Evolutionary conservation across 2,329 filamentous ascomycete genomes (phyloP).

Genomic region (Colletotrichum acutatum): DNA sequence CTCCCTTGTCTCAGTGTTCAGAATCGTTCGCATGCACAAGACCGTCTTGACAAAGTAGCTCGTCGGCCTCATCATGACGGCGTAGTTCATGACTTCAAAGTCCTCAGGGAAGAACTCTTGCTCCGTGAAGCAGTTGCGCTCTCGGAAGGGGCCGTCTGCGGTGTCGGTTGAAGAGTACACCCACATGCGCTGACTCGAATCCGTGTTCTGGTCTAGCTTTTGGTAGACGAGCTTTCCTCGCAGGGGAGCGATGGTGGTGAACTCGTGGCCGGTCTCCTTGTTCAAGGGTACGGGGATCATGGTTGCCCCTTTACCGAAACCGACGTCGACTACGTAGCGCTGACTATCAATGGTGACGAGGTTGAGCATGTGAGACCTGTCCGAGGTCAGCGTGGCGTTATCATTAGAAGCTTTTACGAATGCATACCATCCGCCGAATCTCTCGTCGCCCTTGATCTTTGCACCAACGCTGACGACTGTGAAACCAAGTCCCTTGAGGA

Average conservation of each 20-base stretch:
- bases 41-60: slow-evolving; percentile 53
- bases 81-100: slow-evolving; percentile 59
- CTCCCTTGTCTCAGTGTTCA: slow-evolving; percentile 36
- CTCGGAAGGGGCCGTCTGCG: slow-evolving; percentile 49
- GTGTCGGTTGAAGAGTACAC: slow-evolving; percentile 48
- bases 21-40: slow-evolving; percentile 46
- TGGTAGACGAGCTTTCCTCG: slow-evolving; percentile 56
- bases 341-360: slow-evolving; percentile 63
- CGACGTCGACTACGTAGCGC: slow-evolving; percentile 67
- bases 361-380: slow-evolving; percentile 68
- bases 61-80: slow-evolving; percentile 45
- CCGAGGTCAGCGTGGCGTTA: slow-evolving; percentile 42
- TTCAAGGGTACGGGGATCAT: slow-evolving; percentile 46
- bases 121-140: slow-evolving; percentile 63
- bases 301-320: slow-evolving; percentile 64
- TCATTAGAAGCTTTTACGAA: not conserved
- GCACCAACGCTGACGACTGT: slow-evolving; percentile 61
- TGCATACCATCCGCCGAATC: slow-evolving; percentile 40
- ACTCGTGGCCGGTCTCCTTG: slow-evolving; percentile 36
- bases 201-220: slow-evolving; percentile 44
- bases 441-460: slow-evolving; percentile 23
- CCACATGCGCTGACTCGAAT: slow-evolving; percentile 50
- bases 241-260: slow-evolving; percentile 54
- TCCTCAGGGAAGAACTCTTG: slow-evolving; percentile 59
- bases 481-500: slow-evolving; percentile 61